phyloP scores from a whole-genome alignment of 345 rosid genomes.

The Theobroma cacao region DNA sequence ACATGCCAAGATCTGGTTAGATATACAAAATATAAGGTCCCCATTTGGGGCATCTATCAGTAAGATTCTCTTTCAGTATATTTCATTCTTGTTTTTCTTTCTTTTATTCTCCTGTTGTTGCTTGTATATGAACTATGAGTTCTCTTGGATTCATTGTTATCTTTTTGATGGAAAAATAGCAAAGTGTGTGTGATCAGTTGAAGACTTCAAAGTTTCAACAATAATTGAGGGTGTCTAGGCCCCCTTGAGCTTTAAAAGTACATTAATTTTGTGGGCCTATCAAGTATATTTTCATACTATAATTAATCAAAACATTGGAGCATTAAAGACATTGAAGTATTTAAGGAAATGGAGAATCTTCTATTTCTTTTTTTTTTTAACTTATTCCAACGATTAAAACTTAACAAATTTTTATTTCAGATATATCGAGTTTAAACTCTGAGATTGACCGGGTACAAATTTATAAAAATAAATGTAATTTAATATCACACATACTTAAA shows the following conservation, averaged over 20 bases:
- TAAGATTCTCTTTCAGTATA: conserved; percentile 18
- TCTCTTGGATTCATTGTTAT: background rate
- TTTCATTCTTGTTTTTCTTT: background rate
- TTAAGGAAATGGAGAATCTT: background rate
- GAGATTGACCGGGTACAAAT: too few species aligned
- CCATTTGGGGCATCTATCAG: conserved; percentile 11
- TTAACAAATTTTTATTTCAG: too few species aligned
- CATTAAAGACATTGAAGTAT: background rate
- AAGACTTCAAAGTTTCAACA: conserved; percentile 4
- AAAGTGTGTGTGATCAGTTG: background rate
- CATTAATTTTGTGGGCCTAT: background rate
- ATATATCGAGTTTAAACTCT: too few species aligned
- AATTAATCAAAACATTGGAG: background rate
- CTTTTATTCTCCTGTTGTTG: background rate
- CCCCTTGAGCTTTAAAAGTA: background rate
- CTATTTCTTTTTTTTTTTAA: background rate
- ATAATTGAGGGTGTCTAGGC: background rate
- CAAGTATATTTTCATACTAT: too few species aligned
- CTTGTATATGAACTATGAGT: background rate
- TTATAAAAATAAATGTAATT: too few species aligned
- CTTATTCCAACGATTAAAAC: too few species aligned
- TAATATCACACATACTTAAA: too few species aligned
- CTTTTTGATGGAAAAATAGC: background rate
- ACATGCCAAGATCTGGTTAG: conserved; percentile 32
- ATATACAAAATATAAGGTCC: conserved; percentile 20